Evolutionary conservation across 108 stramenopile species (phyloP), one percentile per base, ranked within the genome.

Genomic region (Cyclotella choctawhatcheeana): DNA sequence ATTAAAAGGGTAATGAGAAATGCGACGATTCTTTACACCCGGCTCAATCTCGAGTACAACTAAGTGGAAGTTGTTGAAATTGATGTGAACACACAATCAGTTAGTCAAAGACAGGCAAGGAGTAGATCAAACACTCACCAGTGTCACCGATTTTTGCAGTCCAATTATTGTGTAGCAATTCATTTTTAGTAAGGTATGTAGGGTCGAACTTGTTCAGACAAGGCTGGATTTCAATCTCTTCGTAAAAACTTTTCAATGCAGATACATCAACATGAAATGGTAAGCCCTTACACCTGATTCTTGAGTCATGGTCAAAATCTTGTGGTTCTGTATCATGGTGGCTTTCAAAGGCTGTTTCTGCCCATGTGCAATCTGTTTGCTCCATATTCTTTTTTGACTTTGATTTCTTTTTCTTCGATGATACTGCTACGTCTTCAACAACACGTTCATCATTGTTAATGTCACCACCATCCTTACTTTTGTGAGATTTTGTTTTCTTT

Each of bases 261-360:
- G 88, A 87, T 16, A 73, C 60, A 58, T 91, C 88, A 2, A 89
- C 81, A 60, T 82, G 84, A 44, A 85, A 86, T 0, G 86, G 88
- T 35, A 21, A 52, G 27, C 60, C n/a, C 2, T 40, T 55, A 13
- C 55, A 31, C 24, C 33, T 22, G 29, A 55, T 26, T 32, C 17
- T 30, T 21, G 64, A 43, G 24, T 21, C 62, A 6, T 31, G 27
- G 48, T 48, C 0, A 18, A 16, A 26, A 25, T 40, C 8, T 40
- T 40, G 37, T 40, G 37, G 12, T 10, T 12, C 12, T 40, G 37
- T 40, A 40, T 12, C 12, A n/a, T n/a, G n/a, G n/a, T n/a, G n/a
- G n/a, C 37, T 40, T 40, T 40, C 12, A 6, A 40, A 6, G 8
- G 12, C 37, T 40, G 37, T 12, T 40, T 40, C n/a, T 40, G 37